Conservation (phyloP, 192 early-diverging fungal genomes). For the Backusella morwellensis region DNA sequence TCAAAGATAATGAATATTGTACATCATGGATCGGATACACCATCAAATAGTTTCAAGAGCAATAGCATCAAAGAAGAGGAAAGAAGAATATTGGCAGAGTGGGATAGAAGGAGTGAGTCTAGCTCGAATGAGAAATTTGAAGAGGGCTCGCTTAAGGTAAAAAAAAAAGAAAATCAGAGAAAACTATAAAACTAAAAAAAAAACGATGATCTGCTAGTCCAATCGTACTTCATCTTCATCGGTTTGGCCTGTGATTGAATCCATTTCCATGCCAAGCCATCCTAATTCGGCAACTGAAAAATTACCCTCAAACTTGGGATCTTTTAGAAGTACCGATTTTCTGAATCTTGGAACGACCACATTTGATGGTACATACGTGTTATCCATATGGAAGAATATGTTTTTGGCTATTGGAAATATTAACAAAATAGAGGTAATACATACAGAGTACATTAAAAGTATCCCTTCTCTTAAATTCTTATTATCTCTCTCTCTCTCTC, state of each 20-base stretch:
- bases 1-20: slow-evolving; percentile 29
- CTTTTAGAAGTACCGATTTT: slow-evolving; percentile 58
- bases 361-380: slow-evolving; percentile 41
- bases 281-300: slow-evolving; percentile 43
- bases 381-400: slow-evolving; percentile 76
- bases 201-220: slow-evolving; percentile 10
- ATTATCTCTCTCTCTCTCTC: background rate
- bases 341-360: slow-evolving; percentile 42
- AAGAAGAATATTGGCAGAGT: slow-evolving; percentile 6
- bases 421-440: slow-evolving; percentile 53
- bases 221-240: slow-evolving; percentile 40
- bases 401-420: slow-evolving; percentile 74
- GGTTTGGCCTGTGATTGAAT: slow-evolving; percentile 13
- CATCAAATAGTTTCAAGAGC: background rate
- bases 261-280: slow-evolving; percentile 13
- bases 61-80: slow-evolving; percentile 5
- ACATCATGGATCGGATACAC: slow-evolving; percentile 3
- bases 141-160: background rate
- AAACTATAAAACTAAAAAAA: background rate
- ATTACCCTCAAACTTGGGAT: slow-evolving; percentile 42
- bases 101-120: slow-evolving; percentile 28
- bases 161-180: background rate
- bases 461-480: background rate
- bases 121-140: slow-evolving; percentile 27
- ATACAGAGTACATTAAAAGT: background rate